Evolutionary conservation across 805 yeast genomes (phyloP).

Genomic region (Lachancea waltii): DNA sequence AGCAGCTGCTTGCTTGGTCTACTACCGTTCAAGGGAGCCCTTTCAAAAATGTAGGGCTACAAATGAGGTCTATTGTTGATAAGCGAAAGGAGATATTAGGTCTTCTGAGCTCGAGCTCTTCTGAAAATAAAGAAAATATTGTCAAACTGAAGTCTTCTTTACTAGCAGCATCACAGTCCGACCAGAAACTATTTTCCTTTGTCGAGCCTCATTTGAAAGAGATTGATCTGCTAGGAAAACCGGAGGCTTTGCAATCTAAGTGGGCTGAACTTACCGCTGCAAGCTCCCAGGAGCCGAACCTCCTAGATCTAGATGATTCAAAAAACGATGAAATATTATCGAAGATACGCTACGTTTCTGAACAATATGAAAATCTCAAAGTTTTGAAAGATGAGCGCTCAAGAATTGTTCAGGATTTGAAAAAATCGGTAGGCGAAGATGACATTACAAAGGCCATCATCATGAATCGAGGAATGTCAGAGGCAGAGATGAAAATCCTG

Average conservation of each 20-base stretch:
- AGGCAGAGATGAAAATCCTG: constrained; percentile 49
- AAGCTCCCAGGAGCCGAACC: constrained; percentile 31
- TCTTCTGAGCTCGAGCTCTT: constrained; percentile 31
- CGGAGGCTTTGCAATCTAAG: constrained; percentile 38
- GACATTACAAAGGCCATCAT: constrained; percentile 76
- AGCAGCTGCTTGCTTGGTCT: constrained; percentile 29
- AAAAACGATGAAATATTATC: constrained; percentile 28
- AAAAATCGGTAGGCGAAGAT: constrained; percentile 65
- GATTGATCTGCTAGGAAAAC: constrained; percentile 39
- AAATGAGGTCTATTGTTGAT: constrained; percentile 34
- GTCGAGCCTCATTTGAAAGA: constrained; percentile 40
- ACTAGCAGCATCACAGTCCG: constrained; percentile 55
- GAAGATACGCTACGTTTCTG: constrained; percentile 46
- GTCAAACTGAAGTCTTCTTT: constrained; percentile 52
- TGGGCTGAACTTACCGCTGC: constrained; percentile 20
- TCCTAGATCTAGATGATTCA: constrained; percentile 65
- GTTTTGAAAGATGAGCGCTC: constrained; percentile 58
- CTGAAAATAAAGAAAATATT: constrained; percentile 47
- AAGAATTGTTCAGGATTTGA: constrained; percentile 56
- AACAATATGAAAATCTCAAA: constrained; percentile 53
- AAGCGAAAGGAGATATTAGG: constrained; percentile 34
- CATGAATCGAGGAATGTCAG: constrained; percentile 51
- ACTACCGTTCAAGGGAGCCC: constrained; percentile 21
- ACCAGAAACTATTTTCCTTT: constrained; percentile 44
- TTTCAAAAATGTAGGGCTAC: constrained; percentile 23